Evolutionary conservation across 2,329 filamentous ascomycete genomes (phyloP).

Genomic region (Alternaria angustiovoidea): DNA sequence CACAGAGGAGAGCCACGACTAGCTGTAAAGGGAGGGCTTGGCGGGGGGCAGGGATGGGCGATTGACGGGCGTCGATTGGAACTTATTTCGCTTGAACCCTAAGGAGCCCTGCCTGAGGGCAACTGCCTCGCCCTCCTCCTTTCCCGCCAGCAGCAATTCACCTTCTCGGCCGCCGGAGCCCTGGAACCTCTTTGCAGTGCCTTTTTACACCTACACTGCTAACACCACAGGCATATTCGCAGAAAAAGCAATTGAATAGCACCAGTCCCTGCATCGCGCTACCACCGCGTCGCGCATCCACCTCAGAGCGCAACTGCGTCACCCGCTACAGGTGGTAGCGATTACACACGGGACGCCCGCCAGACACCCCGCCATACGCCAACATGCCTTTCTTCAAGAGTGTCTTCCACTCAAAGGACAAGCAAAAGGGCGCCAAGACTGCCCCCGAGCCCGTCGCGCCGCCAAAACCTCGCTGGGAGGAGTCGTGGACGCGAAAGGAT

Average conservation of each 20-base stretch:
- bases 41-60: constrained; percentile 8
- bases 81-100: constrained; percentile 32
- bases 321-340: constrained; percentile 20
- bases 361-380: constrained; percentile 27
- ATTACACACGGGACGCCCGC: constrained; percentile 26
- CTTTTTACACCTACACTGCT: neutral
- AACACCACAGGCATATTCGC: constrained; percentile 12
- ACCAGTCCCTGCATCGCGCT: constrained; percentile 28
- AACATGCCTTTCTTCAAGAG: constrained; percentile 52
- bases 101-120: constrained; percentile 23
- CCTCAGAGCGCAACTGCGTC: constrained; percentile 18
- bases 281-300: constrained; percentile 20
- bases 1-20: constrained; percentile 1
- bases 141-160: constrained; percentile 20
- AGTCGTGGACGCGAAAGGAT: constrained; percentile 82
- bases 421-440: constrained; percentile 41
- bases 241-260: constrained; percentile 22
- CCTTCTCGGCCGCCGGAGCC: neutral
- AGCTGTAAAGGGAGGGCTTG: constrained; percentile 12
- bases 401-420: constrained; percentile 50
- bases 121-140: constrained; percentile 26
- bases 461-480: constrained; percentile 81
- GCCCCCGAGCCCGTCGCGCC: constrained; percentile 51
- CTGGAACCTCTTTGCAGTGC: neutral
- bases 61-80: constrained; percentile 19